Percentiles rank a stretch among this genome's conserved stretches.
These are phyloP conservation scores for Colletotrichum shisoi DNA, from an alignment of 2,329 filamentous ascomycete genomes.

Conservation along the genomic window DNA sequence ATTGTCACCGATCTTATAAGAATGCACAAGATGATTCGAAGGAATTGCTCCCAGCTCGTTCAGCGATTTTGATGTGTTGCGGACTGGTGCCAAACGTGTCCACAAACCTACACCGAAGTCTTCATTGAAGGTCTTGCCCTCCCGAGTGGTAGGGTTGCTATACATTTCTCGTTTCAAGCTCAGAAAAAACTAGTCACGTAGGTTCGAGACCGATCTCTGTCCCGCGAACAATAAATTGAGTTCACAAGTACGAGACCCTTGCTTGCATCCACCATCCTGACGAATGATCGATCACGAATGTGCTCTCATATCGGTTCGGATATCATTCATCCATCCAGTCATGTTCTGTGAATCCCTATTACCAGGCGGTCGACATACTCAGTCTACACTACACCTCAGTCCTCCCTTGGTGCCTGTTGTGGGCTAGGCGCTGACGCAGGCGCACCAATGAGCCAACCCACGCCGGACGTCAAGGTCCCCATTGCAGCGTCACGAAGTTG, in stretches of 20 bases:
- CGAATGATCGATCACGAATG: neutral
- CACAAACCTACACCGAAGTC: too few species aligned
- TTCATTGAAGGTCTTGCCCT: neutral
- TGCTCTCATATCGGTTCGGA: neutral
- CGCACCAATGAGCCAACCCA: slow-evolving; percentile 73
- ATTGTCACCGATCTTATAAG: neutral
- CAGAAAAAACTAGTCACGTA: neutral
- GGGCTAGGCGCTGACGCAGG: slow-evolving; percentile 57
- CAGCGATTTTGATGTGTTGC: neutral
- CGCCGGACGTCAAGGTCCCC: slow-evolving; percentile 70
- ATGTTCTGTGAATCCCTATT: neutral
- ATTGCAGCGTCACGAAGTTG: slow-evolving; percentile 72
- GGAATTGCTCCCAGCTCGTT: neutral
- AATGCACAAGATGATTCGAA: neutral
- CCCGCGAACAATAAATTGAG: neutral
- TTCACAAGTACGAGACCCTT: neutral
- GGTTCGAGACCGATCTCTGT: neutral
- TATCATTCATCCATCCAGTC: slow-evolving; percentile 5
- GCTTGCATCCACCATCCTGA: neutral
- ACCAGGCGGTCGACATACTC: neutral
- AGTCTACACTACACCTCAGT: slow-evolving; percentile 31
- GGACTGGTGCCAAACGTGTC: neutral
- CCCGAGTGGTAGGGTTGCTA: neutral
- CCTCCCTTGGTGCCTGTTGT: slow-evolving; percentile 44
- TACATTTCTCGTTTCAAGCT: neutral